Evolutionary conservation across 495 filamentous ascomycete genomes (phyloP).

Genomic region (Aspergillus funiculosus): DNA sequence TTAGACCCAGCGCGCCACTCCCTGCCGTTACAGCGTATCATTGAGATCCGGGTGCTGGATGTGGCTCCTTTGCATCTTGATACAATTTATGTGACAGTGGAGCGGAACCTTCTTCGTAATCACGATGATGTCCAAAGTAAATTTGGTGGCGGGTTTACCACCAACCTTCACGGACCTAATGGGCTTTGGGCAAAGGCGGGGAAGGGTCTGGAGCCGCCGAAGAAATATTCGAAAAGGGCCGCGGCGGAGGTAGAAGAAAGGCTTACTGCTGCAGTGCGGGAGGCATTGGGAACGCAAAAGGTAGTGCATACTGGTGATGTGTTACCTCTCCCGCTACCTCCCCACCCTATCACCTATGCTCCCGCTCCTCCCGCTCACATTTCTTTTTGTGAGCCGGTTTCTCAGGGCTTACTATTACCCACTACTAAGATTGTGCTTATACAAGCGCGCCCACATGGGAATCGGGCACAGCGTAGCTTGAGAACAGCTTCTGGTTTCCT

Average conservation of each 20-base stretch:
- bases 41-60: slow-evolving; percentile 79
- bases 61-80: slow-evolving; percentile 74
- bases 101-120: slow-evolving; percentile 63
- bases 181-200: slow-evolving; percentile 36
- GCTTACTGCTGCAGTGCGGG: slow-evolving; percentile 70
- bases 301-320: slow-evolving; percentile 81
- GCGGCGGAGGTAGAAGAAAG: slow-evolving; percentile 52
- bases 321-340: slow-evolving; percentile 72
- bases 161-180: slow-evolving; percentile 29
- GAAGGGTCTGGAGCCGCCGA: slow-evolving; percentile 34
- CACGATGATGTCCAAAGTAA: slow-evolving; percentile 57
- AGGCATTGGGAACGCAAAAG: slow-evolving; percentile 61
- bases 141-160: slow-evolving; percentile 56
- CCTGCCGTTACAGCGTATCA: slow-evolving; percentile 50
- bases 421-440: slow-evolving; percentile 66
- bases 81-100: slow-evolving; percentile 76
- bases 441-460: slow-evolving; percentile 47
- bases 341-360: slow-evolving; percentile 86
- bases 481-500: slow-evolving; percentile 32
- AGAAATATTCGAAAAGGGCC: slow-evolving; percentile 33
- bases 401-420: slow-evolving; percentile 73
- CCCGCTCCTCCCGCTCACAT: slow-evolving; percentile 67
- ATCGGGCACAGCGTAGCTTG: slow-evolving; percentile 29
- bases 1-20: slow-evolving; percentile 48
- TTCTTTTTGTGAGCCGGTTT: slow-evolving; percentile 65